A percentile compares a stretch with the other conserved stretches of the same genome.
Evolutionary conservation across 2,329 filamentous ascomycete species (phyloP).

Genomic region (Paraphoma chrysanthemicola): DNA sequence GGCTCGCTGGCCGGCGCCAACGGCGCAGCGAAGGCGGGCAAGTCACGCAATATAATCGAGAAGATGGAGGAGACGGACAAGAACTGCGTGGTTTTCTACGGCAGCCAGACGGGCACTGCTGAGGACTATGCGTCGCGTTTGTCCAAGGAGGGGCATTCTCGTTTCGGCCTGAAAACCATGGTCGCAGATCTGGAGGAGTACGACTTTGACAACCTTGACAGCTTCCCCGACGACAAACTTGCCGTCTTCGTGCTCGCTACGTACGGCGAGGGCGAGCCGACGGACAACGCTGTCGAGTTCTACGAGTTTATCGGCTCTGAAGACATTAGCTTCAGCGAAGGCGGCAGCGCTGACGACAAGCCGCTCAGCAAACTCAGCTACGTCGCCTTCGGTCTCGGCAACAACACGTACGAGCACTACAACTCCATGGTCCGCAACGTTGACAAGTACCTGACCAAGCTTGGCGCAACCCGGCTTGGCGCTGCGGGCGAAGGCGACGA

Average conservation of each 20-base stretch:
- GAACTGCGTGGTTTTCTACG: constrained; percentile 98
- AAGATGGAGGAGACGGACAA: constrained; percentile 95
- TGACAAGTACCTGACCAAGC: constrained; percentile 77
- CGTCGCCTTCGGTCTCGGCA: constrained; percentile 93
- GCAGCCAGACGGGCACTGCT: constrained; percentile 96
- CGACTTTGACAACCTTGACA: constrained; percentile 92
- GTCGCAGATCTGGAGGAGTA: constrained; percentile 98
- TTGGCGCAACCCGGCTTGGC: constrained; percentile 85
- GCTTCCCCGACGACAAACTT: constrained; percentile 86
- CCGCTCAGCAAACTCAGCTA: constrained; percentile 86
- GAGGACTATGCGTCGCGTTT: constrained; percentile 97
- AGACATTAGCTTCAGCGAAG: constrained; percentile 79
- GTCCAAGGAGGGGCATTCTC: constrained; percentile 95
- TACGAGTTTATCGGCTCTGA: constrained; percentile 93
- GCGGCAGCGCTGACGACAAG: constrained; percentile 66
- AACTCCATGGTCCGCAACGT: constrained; percentile 97
- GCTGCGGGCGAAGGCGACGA: constrained; percentile 94
- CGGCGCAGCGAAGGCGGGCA: constrained; percentile 75
- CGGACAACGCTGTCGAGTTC: constrained; percentile 98
- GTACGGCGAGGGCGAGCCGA: constrained; percentile 97
- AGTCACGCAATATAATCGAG: constrained; percentile 90
- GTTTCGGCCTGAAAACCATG: constrained; percentile 97
- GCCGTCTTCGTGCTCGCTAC: constrained; percentile 96
- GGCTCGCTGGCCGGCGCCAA: constrained; percentile 71
- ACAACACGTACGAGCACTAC: constrained; percentile 99